These are phyloP conservation scores for Euphrasia confusa DNA, from an alignment of 257 asterid genomes.

Conservation along the genomic window DNA sequence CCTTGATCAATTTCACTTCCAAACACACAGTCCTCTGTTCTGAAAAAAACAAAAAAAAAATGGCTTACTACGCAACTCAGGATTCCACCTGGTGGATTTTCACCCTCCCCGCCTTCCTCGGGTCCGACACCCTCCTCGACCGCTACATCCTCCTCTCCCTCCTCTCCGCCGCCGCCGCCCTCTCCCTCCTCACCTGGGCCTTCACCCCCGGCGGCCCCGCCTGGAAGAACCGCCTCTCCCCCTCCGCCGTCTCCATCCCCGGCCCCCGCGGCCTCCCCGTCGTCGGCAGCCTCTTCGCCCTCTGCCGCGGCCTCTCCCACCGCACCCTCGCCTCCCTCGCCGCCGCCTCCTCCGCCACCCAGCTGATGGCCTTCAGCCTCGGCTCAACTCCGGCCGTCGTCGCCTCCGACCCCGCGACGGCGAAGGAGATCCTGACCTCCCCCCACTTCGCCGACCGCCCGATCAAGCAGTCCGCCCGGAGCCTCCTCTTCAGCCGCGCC, in stretches of 20 bases:
- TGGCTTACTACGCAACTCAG: conserved; percentile 23
- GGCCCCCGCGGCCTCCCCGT: conserved; percentile 4
- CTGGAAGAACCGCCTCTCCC: neutral
- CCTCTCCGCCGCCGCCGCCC: conserved; percentile 18
- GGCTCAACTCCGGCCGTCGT: conserved; percentile 61
- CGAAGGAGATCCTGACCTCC: conserved; percentile 47
- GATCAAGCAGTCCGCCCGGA: conserved; percentile 52
- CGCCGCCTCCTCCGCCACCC: conserved; percentile 30
- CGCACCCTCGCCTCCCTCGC: conserved; percentile 41
- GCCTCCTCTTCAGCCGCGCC: conserved; percentile 58
- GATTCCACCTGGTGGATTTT: conserved; percentile 54
- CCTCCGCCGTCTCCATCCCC: neutral
- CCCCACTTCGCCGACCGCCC: conserved; percentile 60
- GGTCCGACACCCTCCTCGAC: conserved; percentile 42
- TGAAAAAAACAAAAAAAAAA: conserved; percentile 1
- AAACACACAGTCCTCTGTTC: too few relatives aligned
- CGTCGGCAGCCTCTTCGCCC: conserved; percentile 19
- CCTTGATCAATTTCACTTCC: too few relatives aligned
- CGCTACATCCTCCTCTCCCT: conserved; percentile 26
- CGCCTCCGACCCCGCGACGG: conserved; percentile 44
- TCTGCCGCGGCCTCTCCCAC: conserved; percentile 56
- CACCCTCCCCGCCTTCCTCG: conserved; percentile 47
- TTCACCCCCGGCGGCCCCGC: neutral
- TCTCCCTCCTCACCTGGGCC: conserved; percentile 24
- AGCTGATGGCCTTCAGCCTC: conserved; percentile 67